Evolutionary conservation across 2,329 filamentous ascomycete species (phyloP).

Genomic region (Exophiala xenobiotica): DNA sequence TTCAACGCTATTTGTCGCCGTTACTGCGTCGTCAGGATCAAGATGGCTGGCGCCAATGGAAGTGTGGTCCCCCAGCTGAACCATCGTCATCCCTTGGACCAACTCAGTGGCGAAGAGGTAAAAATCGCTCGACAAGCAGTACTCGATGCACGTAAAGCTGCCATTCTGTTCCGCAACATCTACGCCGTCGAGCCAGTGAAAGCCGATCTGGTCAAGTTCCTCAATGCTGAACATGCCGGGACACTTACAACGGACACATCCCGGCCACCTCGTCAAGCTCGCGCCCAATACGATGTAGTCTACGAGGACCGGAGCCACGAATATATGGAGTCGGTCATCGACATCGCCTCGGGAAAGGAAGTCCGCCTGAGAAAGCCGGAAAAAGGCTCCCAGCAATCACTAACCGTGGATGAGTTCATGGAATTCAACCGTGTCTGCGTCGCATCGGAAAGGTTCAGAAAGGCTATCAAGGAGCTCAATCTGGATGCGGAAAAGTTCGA

Average conservation of each 20-base stretch:
- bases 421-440: constrained; percentile 50
- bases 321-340: constrained; percentile 56
- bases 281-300: constrained; percentile 58
- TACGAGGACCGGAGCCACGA: constrained; percentile 52
- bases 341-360: constrained; percentile 44
- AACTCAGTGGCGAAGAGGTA: constrained; percentile 57
- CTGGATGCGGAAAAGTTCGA: constrained; percentile 54
- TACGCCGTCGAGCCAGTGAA: constrained; percentile 53
- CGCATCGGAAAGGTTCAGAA: constrained; percentile 53
- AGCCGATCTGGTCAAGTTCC: constrained; percentile 47
- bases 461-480: constrained; percentile 52
- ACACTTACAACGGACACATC: constrained; percentile 42
- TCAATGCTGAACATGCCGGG: constrained; percentile 50
- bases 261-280: constrained; percentile 51
- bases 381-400: constrained; percentile 48
- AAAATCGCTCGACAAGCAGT: constrained; percentile 51
- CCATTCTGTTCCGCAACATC: constrained; percentile 50
- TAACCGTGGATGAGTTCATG: constrained; percentile 51
- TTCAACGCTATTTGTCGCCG: too few species aligned
- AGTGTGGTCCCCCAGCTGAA: constrained; percentile 7
- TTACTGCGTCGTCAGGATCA: too few species aligned
- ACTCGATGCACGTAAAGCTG: constrained; percentile 40
- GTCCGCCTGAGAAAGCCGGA: constrained; percentile 47
- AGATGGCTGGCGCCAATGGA: constrained; percentile 7
- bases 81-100: constrained; percentile 54